These are phyloP conservation scores for Warburgia ugandensis DNA, from an alignment of 164 flowering plant species.

Conservation along the genomic window DNA sequence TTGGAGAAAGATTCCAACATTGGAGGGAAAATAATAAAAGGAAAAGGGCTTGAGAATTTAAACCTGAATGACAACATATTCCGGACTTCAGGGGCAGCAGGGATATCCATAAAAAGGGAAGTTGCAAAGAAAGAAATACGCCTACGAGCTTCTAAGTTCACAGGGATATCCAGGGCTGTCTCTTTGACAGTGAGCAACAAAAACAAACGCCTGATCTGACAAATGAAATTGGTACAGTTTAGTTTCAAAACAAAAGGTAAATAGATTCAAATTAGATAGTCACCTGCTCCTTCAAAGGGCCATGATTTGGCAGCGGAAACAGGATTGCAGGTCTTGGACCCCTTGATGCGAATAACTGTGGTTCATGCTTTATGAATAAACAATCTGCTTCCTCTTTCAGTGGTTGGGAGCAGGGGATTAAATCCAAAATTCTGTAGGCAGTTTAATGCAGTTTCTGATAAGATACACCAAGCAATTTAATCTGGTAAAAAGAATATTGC, in stretches of 20 bases:
- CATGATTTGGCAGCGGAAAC: conserved; percentile 64
- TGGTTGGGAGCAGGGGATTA: conserved; percentile 30
- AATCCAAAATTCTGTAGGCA: conserved; percentile 44
- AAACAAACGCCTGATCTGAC: conserved; percentile 70
- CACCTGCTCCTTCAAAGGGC: conserved; percentile 56
- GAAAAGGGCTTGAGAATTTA: not conserved
- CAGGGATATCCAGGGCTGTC: conserved; percentile 74
- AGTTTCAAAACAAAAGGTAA: conserved; percentile 1
- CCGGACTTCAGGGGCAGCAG: conserved; percentile 82
- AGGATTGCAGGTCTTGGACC: conserved; percentile 27
- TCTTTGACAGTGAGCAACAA: conserved; percentile 80
- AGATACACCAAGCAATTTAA: not conserved
- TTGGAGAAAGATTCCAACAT: not conserved
- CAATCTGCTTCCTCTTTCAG: conserved; percentile 19
- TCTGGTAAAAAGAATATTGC: not conserved
- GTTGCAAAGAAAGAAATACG: conserved; percentile 89
- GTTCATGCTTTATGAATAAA: conserved; percentile 28
- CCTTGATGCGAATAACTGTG: conserved; percentile 50
- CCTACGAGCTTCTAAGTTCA: conserved; percentile 82
- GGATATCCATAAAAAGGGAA: conserved; percentile 89
- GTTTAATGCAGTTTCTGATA: conserved; percentile 2
- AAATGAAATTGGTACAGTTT: conserved; percentile 7
- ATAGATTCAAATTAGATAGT: not conserved
- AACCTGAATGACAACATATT: conserved; percentile 95
- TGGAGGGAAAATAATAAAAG: conserved; percentile 1